A percentile compares a stretch with the other conserved stretches of the same genome.
These are phyloP conservation scores for Didymella lethalis DNA, from an alignment of 2,329 filamentous ascomycete species.

Conservation along the genomic window DNA sequence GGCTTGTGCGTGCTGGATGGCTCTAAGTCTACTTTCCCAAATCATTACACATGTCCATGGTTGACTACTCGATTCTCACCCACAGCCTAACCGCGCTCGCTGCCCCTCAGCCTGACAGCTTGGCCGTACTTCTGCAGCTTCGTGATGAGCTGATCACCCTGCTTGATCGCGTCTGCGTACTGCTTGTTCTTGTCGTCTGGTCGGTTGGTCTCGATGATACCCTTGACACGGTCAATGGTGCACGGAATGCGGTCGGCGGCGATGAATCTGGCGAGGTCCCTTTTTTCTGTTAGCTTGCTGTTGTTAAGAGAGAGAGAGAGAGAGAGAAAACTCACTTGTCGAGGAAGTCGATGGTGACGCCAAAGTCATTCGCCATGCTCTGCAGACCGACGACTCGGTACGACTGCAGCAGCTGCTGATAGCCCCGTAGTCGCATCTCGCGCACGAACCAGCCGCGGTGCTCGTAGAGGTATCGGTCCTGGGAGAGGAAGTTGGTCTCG, in stretches of 20 bases:
- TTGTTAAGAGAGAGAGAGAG: too few species aligned
- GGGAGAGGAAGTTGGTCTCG: conserved; percentile 91
- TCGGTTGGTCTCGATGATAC: conserved; percentile 96
- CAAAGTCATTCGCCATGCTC: conserved; percentile 97
- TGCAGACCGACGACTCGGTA: conserved; percentile 96
- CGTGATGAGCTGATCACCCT: conserved; percentile 96
- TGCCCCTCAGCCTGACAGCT: conserved; percentile 90
- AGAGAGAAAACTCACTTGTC: conserved; percentile 72
- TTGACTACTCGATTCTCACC: background rate
- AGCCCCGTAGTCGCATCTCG: conserved; percentile 95
- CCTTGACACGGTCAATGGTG: conserved; percentile 96
- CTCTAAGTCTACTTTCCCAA: conserved; percentile 36
- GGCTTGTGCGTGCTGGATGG: conserved; percentile 18
- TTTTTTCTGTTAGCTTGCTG: conserved; percentile 49
- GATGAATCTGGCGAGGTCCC: conserved; percentile 96
- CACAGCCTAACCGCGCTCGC: conserved; percentile 76
- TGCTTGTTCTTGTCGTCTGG: conserved; percentile 99
- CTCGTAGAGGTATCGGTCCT: conserved; percentile 94
- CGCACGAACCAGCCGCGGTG: conserved; percentile 97
- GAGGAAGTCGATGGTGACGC: conserved; percentile 93
- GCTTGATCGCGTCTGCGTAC: conserved; percentile 96
- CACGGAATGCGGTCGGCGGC: conserved; percentile 92
- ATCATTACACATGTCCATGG: conserved; percentile 31
- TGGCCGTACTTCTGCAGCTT: conserved; percentile 99
- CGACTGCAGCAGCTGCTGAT: conserved; percentile 95